Percentiles rank a stretch among this genome's conserved stretches.
phyloP scores from a whole-genome alignment of 176 grass and related monocot species.

The Carex kokanica region DNA sequence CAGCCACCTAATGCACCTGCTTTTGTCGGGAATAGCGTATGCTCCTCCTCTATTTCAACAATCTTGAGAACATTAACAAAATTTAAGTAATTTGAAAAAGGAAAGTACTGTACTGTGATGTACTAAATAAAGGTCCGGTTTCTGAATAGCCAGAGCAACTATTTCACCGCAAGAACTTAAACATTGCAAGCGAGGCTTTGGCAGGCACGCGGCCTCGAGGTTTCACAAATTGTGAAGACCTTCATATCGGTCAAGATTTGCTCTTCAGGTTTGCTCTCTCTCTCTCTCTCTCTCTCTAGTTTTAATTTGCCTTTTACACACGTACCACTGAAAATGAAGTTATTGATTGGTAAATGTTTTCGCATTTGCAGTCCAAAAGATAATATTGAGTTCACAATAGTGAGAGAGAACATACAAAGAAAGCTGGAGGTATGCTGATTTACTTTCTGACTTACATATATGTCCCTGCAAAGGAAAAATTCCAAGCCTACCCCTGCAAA shows the following conservation, averaged over 20 bases:
- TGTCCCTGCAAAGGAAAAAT: background rate
- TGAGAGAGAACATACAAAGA: slow-evolving; percentile 81
- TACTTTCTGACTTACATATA: background rate
- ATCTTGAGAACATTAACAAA: background rate
- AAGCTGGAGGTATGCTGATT: slow-evolving; percentile 71
- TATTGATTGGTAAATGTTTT: slow-evolving; percentile 20
- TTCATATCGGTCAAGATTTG: slow-evolving; percentile 83
- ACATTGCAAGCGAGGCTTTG: slow-evolving; percentile 95
- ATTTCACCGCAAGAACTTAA: slow-evolving; percentile 91
- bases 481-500: background rate
- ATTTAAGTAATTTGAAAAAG: too few species aligned
- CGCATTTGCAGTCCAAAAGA: slow-evolving; percentile 67
- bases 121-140: slow-evolving; percentile 66
- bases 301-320: background rate
- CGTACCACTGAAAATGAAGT: background rate
- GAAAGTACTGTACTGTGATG: background rate
- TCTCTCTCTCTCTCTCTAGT: slow-evolving; percentile 18
- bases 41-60: slow-evolving; percentile 23
- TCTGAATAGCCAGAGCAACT: slow-evolving; percentile 99
- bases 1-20: slow-evolving; percentile 71
- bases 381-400: slow-evolving; percentile 83
- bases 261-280: slow-evolving; percentile 68
- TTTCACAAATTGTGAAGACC: slow-evolving; percentile 59
- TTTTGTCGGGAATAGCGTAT: slow-evolving; percentile 97
- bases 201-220: slow-evolving; percentile 86